A percentile compares a stretch with the other conserved stretches of the same genome.
Evolutionary conservation across 345 rosid species (phyloP).

Genomic region (Dipteronia sinensis): DNA sequence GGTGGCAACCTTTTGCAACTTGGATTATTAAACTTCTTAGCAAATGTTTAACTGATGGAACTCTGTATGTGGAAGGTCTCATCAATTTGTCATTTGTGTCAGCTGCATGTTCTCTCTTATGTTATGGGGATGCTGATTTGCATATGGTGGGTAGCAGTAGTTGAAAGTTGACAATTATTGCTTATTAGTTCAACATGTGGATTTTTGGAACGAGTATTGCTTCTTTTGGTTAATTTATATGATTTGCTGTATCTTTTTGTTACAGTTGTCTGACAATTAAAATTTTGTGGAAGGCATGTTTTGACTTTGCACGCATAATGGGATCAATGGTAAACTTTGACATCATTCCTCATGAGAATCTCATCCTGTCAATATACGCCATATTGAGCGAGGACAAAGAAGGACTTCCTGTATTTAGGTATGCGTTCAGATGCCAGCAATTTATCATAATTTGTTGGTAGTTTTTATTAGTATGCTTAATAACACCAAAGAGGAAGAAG

Average conservation of each 20-base stretch:
- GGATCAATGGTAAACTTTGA: constrained; percentile 65
- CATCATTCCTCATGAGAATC: constrained; percentile 66
- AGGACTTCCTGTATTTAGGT: constrained; percentile 83
- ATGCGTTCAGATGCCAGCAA: constrained; percentile 21
- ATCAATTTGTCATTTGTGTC: constrained; percentile 60
- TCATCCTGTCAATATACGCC: constrained; percentile 69
- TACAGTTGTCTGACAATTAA: constrained; percentile 50
- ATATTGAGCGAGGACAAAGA: constrained; percentile 70
- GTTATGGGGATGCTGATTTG: constrained; percentile 76
- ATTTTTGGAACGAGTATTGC: constrained; percentile 18
- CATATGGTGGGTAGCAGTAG: constrained; percentile 70
- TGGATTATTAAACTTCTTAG: constrained; percentile 79
- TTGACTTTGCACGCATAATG: constrained; percentile 75
- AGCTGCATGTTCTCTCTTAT: constrained; percentile 71
- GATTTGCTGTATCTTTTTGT: constrained; percentile 28
- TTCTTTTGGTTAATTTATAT: constrained; percentile 29
- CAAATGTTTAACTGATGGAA: constrained; percentile 90
- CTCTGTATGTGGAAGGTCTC: constrained; percentile 84
- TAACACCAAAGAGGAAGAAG: background rate
- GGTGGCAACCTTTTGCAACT: constrained; percentile 85
- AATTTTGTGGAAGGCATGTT: constrained; percentile 82
- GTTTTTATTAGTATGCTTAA: constrained; percentile 6
- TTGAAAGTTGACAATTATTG: constrained; percentile 16
- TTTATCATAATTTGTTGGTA: background rate
- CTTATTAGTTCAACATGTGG: constrained; percentile 20